Evolutionary conservation across 108 stramenopile genomes (phyloP), one percentile per base, ranked within the genome.

Genomic region (Nitzschia sp.): DNA sequence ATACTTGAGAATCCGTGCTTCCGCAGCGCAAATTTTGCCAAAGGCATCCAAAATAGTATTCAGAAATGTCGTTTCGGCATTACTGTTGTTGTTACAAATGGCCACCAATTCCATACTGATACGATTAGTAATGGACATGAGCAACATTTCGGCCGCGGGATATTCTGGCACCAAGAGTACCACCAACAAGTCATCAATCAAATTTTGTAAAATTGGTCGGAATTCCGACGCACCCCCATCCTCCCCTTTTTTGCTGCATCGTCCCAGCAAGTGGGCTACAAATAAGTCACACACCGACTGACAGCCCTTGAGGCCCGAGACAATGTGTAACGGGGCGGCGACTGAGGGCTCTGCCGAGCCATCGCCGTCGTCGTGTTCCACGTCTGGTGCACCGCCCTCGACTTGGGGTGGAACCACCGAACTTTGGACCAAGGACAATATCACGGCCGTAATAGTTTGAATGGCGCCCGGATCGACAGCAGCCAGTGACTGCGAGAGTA

Each of bases 171-270:
- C 68, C 36, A 86, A 51, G 23, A 91, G 66, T 9, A 91, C 77
- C 31, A 80, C 48, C 13, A 98, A 81, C 29, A 96, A 80, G 74
- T 98, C 97, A 57, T 96, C 95, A 34, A 96, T 83, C 34, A 95
- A 49, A 69, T 96, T 95, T 32, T 70, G 56, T 38, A 98, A 80
- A 46, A 98, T 74, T 25, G 91, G 90, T 21, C 95, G 87, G 78
- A 96, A 98, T 67, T 90, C 94, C 11, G 85, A 86, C 5, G 88
- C 91, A 49, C 92, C 94, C n/a, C 88, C 92, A 46, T 93, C 90
- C 68, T 87, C 91, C 23, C 92, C 93, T 59, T 92, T 92, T 57
- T 78, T 68, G 24, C 84, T 66, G 58, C 95, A 92, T 54, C 95
- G 75, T 61, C 75, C 62, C 46, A 92, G 42, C 33, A 95, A 46